Conservation (phyloP, 768 basidiomycete species). For the Lactarius sanguifluus region DNA sequence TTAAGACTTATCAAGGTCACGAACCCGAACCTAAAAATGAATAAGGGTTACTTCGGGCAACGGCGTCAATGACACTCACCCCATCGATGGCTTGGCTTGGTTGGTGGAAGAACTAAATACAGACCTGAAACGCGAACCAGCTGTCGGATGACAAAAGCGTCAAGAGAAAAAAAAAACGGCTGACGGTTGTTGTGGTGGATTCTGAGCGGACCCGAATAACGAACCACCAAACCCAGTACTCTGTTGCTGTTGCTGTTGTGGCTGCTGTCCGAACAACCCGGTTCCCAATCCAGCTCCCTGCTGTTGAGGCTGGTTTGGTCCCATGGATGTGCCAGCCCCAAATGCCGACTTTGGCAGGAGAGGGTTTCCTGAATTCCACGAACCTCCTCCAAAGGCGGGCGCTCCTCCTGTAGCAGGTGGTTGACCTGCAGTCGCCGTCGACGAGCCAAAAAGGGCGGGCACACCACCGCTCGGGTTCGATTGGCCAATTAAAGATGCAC, state of each 20-base stretch:
- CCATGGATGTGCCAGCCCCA: conserved; percentile 3
- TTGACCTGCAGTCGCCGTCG: background rate
- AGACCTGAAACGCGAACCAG: background rate
- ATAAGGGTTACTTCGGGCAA: background rate
- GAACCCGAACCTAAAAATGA: conserved; percentile 23
- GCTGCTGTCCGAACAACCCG: conserved; percentile 26
- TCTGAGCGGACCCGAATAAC: conserved; percentile 32
- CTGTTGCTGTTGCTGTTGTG: conserved; percentile 26
- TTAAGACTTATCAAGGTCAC: background rate
- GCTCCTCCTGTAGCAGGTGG: conserved; percentile 5
- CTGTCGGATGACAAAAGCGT: background rate
- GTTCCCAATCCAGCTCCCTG: conserved; percentile 10
- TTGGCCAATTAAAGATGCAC: conserved; percentile 2
- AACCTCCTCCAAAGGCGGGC: conserved; percentile 6
- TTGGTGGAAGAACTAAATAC: conserved; percentile 41
- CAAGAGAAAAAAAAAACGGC: background rate
- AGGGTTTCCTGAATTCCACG: conserved; percentile 25
- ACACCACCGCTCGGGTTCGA: conserved; percentile 3
- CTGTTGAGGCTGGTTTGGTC: background rate
- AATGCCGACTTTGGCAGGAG: conserved; percentile 27
- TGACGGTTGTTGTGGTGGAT: conserved; percentile 33
- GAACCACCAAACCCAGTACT: conserved; percentile 19
- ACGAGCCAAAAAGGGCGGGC: conserved; percentile 10
- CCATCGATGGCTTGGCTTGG: conserved; percentile 1
- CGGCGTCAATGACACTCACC: conserved; percentile 3